Percentiles rank a stretch among this genome's conserved stretches.
Conservation (phyloP, 129 eudicot genomes). For the Pseudognaphalium luteoalbum region DNA sequence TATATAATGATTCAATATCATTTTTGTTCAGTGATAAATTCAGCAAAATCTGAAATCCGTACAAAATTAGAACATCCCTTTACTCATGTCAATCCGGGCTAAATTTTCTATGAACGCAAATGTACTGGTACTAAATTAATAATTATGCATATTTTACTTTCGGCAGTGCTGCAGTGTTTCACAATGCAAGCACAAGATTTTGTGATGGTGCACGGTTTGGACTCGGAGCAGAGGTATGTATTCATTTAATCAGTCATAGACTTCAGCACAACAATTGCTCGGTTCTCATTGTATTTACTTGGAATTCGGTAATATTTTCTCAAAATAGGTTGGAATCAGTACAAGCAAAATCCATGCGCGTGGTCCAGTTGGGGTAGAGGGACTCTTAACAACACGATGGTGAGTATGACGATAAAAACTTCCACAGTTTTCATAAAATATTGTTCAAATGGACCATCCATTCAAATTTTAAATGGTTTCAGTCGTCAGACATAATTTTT, state of each 20-base stretch:
- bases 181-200: slow-evolving; percentile 94
- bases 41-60: not conserved
- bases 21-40: not conserved
- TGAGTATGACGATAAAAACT: slow-evolving; percentile 22
- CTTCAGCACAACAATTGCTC: not conserved
- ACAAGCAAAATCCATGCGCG: slow-evolving; percentile 95
- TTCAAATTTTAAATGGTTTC: slow-evolving; percentile 1
- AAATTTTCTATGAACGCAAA: not conserved
- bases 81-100: not conserved
- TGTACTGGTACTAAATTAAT: not conserved
- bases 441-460: not conserved
- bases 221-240: slow-evolving; percentile 89
- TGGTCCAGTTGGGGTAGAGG: slow-evolving; percentile 98
- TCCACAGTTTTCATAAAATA: not conserved
- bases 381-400: slow-evolving; percentile 90
- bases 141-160: slow-evolving; percentile 11
- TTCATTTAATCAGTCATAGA: not conserved
- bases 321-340: slow-evolving; percentile 85
- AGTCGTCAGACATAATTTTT: not conserved
- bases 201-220: slow-evolving; percentile 98
- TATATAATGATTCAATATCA: not conserved
- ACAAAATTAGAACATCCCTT: slow-evolving; percentile 1
- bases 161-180: slow-evolving; percentile 95
- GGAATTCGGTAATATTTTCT: not conserved
- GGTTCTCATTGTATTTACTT: slow-evolving; percentile 9